Base-by-base conservation (phyloP, 2,329 filamentous ascomycete genomes). In the Claviceps digitariae region DNA sequence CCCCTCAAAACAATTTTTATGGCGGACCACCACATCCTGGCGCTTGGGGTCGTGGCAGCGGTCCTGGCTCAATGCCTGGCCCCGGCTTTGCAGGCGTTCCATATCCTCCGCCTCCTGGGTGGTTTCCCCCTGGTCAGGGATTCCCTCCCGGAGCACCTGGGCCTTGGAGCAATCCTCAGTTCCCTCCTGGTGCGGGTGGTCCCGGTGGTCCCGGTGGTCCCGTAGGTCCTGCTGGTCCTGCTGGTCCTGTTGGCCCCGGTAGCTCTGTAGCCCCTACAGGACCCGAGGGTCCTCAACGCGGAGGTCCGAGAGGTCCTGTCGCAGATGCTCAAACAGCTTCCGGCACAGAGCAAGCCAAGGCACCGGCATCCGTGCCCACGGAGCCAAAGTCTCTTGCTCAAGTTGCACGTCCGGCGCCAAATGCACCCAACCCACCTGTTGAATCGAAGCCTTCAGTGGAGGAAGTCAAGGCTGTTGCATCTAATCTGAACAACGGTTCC, bases 81-180 rank as follows among this genome's bases (percentile, higher is more conserved):
- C 72, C 73, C 54, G 77, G 73, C 27, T 89, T 84, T 61, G 82
- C 82, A 59, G 83, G 82, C 59, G 84, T 89, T 78, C 84, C 85
- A 1, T 94, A 90, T 66, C 86, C 86, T 57, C 84, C 82, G 17
- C 86, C 82, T 48, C 81, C 81, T 25, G 86, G 84, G 53, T 94
- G 88, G 86, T 91, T 83, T 64, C 86, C 85, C 58, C 81, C 82
- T 9, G 84, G 84, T 7, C 86, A 87, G 68, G 84, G 83, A 27
- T 93, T 89, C 60, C 84, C 83, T 21, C 48, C 64, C 76, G 50
- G 50, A 45, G 50, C 52, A 15, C 81, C 79, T 29, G 83, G 78
- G 48, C 76, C 75, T 20, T 81, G 75, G 77, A 72, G 69, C 63
- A 75, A 71, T 63, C 77, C 72, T 59, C 79, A 75, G 21, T 87